These are phyloP conservation scores for Helicostylum pulchrum DNA, from an alignment of 192 early-diverging fungal genomes.

Conservation along the genomic window DNA sequence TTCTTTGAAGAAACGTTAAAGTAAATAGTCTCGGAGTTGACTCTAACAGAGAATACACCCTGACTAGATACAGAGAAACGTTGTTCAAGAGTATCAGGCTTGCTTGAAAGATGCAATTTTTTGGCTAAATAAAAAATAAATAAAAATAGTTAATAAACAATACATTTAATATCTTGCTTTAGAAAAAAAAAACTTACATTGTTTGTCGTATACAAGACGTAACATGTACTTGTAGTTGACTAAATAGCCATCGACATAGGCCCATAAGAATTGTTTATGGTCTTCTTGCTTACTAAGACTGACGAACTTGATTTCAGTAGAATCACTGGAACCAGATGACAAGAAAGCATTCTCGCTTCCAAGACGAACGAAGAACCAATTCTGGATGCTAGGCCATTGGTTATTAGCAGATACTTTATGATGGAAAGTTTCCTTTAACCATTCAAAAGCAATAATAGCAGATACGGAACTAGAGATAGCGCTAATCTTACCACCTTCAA, in stretches of 20 bases:
- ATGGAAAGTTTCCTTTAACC: constrained; percentile 24
- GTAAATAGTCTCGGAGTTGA: constrained; percentile 6
- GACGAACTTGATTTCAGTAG: constrained; percentile 3
- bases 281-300: constrained; percentile 13
- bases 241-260: constrained; percentile 24
- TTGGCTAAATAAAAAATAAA: constrained; percentile 13
- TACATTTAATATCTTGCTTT: too few relatives aligned
- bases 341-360: constrained; percentile 22
- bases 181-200: constrained; percentile 20
- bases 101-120: constrained; percentile 9
- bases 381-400: constrained; percentile 22
- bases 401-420: constrained; percentile 13
- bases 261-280: constrained; percentile 30
- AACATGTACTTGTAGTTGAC: constrained; percentile 32
- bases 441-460: constrained; percentile 25
- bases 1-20: constrained; percentile 1
- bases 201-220: constrained; percentile 13
- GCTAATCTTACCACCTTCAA: constrained; percentile 18
- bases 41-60: constrained; percentile 14
- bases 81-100: constrained; percentile 2
- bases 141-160: not conserved
- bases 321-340: constrained; percentile 16
- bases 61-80: constrained; percentile 3
- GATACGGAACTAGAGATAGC: constrained; percentile 17
- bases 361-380: constrained; percentile 29